These are phyloP conservation scores for Candida hispaniensis DNA, from an alignment of 805 yeast species.

Conservation along the genomic window DNA sequence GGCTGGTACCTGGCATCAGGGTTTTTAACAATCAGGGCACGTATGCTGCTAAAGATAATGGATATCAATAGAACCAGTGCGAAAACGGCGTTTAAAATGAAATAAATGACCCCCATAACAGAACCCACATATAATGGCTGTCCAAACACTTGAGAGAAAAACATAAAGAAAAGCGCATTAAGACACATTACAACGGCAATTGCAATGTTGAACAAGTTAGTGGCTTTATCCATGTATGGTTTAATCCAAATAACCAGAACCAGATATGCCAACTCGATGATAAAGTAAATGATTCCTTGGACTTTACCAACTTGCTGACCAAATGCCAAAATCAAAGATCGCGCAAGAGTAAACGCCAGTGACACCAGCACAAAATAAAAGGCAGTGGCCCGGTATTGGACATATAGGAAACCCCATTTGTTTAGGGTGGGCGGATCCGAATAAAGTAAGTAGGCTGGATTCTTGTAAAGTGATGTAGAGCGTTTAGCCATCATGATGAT, in stretches of 20 bases:
- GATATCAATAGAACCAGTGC: conserved; percentile 72
- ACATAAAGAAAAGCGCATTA: conserved; percentile 77
- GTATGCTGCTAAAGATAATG: conserved; percentile 76
- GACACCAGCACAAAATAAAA: conserved; percentile 71
- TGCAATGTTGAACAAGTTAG: conserved; percentile 85
- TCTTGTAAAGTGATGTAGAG: conserved; percentile 63
- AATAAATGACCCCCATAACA: conserved; percentile 82
- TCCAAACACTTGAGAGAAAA: conserved; percentile 73
- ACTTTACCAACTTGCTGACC: conserved; percentile 71
- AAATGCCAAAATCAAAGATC: conserved; percentile 78
- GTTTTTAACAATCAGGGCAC: conserved; percentile 77
- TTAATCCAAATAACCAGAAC: conserved; percentile 54
- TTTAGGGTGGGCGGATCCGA: conserved; percentile 75
- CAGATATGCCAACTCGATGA: conserved; percentile 62
- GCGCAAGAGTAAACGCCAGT: conserved; percentile 53
- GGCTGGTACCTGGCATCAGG: conserved; percentile 96
- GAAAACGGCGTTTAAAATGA: conserved; percentile 79
- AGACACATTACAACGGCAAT: conserved; percentile 69
- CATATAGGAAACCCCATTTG: conserved; percentile 85
- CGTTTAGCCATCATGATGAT: conserved; percentile 66
- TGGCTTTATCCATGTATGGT: conserved; percentile 91
- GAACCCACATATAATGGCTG: conserved; percentile 86
- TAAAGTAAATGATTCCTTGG: conserved; percentile 69
- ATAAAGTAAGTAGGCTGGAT: conserved; percentile 83
- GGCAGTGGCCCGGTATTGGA: conserved; percentile 77